Evolutionary conservation across 148 eudicot species (phyloP).

Genomic region (Rhododendron kiyosumense): DNA sequence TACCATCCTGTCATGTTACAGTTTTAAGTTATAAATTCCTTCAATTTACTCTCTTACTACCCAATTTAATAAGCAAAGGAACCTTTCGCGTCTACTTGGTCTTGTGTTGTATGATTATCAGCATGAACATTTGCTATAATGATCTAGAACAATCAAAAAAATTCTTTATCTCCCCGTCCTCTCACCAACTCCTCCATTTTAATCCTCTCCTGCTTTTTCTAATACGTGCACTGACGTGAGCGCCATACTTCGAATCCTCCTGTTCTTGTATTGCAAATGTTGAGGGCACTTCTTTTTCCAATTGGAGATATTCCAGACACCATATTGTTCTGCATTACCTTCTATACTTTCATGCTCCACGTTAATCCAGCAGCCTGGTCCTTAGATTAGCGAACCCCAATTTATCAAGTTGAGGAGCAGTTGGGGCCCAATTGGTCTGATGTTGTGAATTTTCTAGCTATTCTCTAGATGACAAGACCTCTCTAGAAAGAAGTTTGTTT

Average conservation of each 20-base stretch:
- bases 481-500: background rate
- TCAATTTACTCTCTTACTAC: background rate
- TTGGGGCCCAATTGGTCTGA: background rate
- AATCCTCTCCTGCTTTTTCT: background rate
- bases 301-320: background rate
- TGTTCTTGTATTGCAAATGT: background rate
- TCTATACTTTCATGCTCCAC: background rate
- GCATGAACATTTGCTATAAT: background rate
- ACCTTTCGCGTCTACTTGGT: background rate
- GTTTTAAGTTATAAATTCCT: background rate
- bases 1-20: background rate
- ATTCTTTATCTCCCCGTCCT: background rate
- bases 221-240: background rate
- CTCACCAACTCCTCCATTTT: background rate
- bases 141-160: background rate
- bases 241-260: background rate
- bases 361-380: background rate
- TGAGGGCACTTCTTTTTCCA: background rate
- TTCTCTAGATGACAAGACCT: background rate
- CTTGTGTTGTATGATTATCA: background rate
- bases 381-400: background rate
- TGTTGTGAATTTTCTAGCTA: background rate
- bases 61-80: background rate
- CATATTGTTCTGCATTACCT: background rate
- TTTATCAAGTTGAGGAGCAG: background rate